Base-by-base conservation (phyloP, 2,329 filamentous ascomycete genomes). In the Parascedosporium putredinis region DNA sequence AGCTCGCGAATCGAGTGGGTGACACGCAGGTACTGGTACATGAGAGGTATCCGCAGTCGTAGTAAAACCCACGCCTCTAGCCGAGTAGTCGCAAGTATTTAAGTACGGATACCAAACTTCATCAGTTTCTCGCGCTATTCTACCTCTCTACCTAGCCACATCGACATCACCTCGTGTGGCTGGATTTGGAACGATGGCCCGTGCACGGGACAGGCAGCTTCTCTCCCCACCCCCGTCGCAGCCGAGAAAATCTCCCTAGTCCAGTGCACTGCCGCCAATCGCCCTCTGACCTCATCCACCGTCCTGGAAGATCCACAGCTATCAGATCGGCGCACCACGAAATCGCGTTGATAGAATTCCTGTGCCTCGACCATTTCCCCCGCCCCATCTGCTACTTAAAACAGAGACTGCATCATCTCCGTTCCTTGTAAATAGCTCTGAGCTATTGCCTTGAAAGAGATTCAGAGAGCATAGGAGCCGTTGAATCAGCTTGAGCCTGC, bases 221-320 rank as follows among this genome's bases (percentile, higher is more conserved):
- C n/a, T n/a, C n/a, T n/a, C n/a, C n/a, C n/a, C n/a, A n/a, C n/a
- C n/a, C n/a, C n/a, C n/a, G n/a, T n/a, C n/a, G n/a, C n/a, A n/a
- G n/a, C n/a, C n/a, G n/a, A n/a, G n/a, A 23, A 10, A 42, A 20
- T 20, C 23, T 10, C 36, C 38, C 38, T 20, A 42, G 38, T 42
- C n/a, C 38, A 10, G 9, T 42, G 38, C 23, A 9, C n/a, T 20
- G n/a, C 20, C 33, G 3, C 33, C 33, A 34, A 36, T 7, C 20
- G 33, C 20, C 38, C 38, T 42, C 38, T 42, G 38, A 42, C 38
- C 38, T 42, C 38, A 42, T 42, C 38, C 38, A n/a, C n/a, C n/a
- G n/a, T n/a, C n/a, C n/a, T n/a, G n/a, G n/a, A n/a, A n/a, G n/a
- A n/a, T n/a, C n/a, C n/a, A n/a, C n/a, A n/a, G n/a, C n/a, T n/a